Evolutionary conservation across 331 rosid genomes (phyloP), one percentile per base, ranked within the genome.

Genomic region (Saraca asoca): DNA sequence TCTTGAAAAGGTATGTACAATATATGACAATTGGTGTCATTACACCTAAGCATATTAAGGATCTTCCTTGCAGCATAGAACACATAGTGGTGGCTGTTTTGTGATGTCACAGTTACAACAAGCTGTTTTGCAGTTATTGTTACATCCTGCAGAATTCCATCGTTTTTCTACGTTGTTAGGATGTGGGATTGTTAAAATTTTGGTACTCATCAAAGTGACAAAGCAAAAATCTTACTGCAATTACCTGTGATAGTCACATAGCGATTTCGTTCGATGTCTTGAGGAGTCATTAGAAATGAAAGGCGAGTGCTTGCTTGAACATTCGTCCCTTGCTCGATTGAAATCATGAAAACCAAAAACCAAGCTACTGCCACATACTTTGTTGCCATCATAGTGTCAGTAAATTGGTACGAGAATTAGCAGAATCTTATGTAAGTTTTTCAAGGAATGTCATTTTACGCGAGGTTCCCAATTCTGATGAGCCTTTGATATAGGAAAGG

Each of bases 71-170:
- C 96, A 92, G 68, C 98, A 92, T 34, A 72, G 77, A 53, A 92
- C 91, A 34, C 97, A 90, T 2, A 89, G 70, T 1, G 98, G 98
- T 44, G 96, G 95, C 20, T 77, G 78, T 58, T 85, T 82, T 46
- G 17, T 60, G 41, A 87, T 82, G 43, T 87, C 91, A 64, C 96
- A 89, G 37, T 82, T 66, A 60, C 98, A 92, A 50, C 96, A 92
- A 51, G 91, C 87, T 7, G 91, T 80, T 61, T 85, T 88, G 39
- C 93, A 82, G 67, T 85, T 88, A 53, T 92, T 87, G 83, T 87
- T 89, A 82, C 98, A 92, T 80, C 98, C 96, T 89, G 76, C 73
- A 80, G 15, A 79, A 54, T 24, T 15, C 49, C 34, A 9, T 48
- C 13, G 17, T 53, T 55, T 16, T 31, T 19, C 41, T 35, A 12